These are phyloP conservation scores for Emmonsiellopsis sp. DNA, from an alignment of 2,329 filamentous ascomycete species.

Conservation along the genomic window DNA sequence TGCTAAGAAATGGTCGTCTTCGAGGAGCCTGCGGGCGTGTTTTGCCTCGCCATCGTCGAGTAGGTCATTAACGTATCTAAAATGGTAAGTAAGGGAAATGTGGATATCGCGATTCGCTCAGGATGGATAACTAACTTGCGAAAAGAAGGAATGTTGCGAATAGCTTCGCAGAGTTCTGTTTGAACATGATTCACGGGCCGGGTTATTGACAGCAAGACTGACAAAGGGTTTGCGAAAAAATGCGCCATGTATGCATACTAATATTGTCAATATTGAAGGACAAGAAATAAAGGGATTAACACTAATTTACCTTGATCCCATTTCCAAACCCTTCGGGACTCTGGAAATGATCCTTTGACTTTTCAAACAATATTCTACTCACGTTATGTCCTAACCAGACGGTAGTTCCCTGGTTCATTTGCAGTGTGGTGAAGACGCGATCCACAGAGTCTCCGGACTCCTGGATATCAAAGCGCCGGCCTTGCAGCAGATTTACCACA, in stretches of 20 bases:
- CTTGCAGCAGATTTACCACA: conserved; percentile 44
- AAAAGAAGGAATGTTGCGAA: conserved; percentile 51
- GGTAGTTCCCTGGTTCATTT: conserved; percentile 24
- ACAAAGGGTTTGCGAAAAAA: conserved; percentile 53
- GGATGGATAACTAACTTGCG: conserved; percentile 26
- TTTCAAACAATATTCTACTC: conserved; percentile 43
- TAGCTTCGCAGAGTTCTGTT: conserved; percentile 43
- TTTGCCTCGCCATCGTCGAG: conserved; percentile 28
- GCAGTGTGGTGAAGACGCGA: conserved; percentile 32
- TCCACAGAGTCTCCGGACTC: conserved; percentile 40
- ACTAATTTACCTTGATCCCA: conserved; percentile 37
- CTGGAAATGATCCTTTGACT: conserved; percentile 52
- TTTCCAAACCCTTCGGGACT: conserved; percentile 47
- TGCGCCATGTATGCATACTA: conserved; percentile 57
- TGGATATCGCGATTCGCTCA: neutral
- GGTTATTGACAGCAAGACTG: conserved; percentile 37
- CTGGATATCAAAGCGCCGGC: conserved; percentile 45
- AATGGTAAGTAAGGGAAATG: neutral
- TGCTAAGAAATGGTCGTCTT: conserved; percentile 42
- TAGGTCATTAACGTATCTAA: conserved; percentile 33
- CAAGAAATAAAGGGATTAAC: neutral
- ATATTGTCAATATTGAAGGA: conserved; percentile 15
- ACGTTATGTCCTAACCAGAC: conserved; percentile 48
- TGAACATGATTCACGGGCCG: conserved; percentile 19
- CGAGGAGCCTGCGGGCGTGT: conserved; percentile 38